These are phyloP conservation scores for Phytomonas francai DNA, from an alignment of 208 protist genomes.

Conservation along the genomic window DNA sequence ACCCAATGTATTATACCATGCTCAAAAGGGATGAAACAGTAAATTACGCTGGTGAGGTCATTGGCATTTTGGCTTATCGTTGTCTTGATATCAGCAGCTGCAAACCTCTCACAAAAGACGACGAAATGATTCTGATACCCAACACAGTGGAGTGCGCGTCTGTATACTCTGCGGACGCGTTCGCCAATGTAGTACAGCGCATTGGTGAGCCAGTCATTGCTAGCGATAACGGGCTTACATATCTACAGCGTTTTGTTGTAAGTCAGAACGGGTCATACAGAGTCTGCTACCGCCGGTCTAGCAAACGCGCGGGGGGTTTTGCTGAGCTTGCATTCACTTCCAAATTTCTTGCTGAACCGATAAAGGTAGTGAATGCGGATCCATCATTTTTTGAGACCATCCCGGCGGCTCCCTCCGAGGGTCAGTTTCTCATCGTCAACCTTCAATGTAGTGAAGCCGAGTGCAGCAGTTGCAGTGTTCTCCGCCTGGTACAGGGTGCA, in stretches of 20 bases:
- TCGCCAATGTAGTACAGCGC: slow-evolving; percentile 15
- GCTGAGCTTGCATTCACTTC: slow-evolving; percentile 14
- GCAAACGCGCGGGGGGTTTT: background rate
- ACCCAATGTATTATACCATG: slow-evolving; percentile 84
- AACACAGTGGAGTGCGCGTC: slow-evolving; percentile 24
- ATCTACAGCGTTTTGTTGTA: slow-evolving; percentile 50
- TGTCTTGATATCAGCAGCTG: slow-evolving; percentile 28
- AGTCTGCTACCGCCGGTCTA: slow-evolving; percentile 66
- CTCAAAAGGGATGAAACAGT: slow-evolving; percentile 18
- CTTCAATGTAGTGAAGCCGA: slow-evolving; percentile 33
- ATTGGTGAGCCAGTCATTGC: slow-evolving; percentile 27
- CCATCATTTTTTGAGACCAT: slow-evolving; percentile 26
- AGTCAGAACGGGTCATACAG: slow-evolving; percentile 55
- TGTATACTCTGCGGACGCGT: slow-evolving; percentile 14
- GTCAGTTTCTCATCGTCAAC: slow-evolving; percentile 57
- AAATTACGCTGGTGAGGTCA: slow-evolving; percentile 47
- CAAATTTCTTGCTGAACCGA: slow-evolving; percentile 17
- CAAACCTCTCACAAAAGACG: slow-evolving; percentile 23
- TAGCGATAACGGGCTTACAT: slow-evolving; percentile 17
- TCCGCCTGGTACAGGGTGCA: slow-evolving; percentile 61
- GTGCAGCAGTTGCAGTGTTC: slow-evolving; percentile 46
- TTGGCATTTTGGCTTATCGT: slow-evolving; percentile 37
- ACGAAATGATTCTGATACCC: slow-evolving; percentile 51
- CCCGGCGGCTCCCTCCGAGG: slow-evolving; percentile 43
- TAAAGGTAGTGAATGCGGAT: slow-evolving; percentile 36